Evolutionary conservation across 73 alveolate species (phyloP).

Genomic region (Paramecium octaurelia): DNA sequence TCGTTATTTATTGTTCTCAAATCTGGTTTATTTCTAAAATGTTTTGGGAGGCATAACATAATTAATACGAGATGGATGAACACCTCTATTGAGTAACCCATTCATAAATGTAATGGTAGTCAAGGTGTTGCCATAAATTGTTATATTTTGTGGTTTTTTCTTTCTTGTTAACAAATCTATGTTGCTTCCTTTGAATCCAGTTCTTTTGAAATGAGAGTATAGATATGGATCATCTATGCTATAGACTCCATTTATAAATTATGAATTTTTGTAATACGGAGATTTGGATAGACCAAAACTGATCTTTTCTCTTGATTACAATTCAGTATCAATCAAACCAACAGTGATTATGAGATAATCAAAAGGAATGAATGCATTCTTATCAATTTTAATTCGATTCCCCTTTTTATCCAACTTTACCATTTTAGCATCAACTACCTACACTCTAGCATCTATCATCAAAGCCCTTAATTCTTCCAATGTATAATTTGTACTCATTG

Average conservation of each 20-base stretch:
- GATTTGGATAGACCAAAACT: constrained; percentile 75
- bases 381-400: constrained; percentile 91
- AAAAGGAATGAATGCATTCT: constrained; percentile 90
- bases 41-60: constrained; percentile 86
- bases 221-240: constrained; percentile 90
- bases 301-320: constrained; percentile 68
- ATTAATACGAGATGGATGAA: constrained; percentile 87
- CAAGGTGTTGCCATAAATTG: constrained; percentile 94
- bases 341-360: constrained; percentile 91
- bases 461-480: constrained; percentile 89
- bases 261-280: constrained; percentile 73
- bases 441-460: constrained; percentile 95
- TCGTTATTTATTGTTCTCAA: constrained; percentile 47
- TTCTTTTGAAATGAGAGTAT: constrained; percentile 75
- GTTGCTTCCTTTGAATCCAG: constrained; percentile 69
- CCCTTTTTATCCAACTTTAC: constrained; percentile 93
- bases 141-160: constrained; percentile 77
- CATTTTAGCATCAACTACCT: constrained; percentile 94
- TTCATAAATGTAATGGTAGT: constrained; percentile 87
- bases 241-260: constrained; percentile 71
- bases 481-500: constrained; percentile 90
- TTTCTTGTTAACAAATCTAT: constrained; percentile 76
- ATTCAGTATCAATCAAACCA: constrained; percentile 93
- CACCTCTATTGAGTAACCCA: constrained; percentile 91
- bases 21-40: constrained; percentile 21